Percentiles rank a stretch among this genome's conserved stretches.
Conservation (phyloP, 179 eudicot species). For the Nepenthes alata region DNA sequence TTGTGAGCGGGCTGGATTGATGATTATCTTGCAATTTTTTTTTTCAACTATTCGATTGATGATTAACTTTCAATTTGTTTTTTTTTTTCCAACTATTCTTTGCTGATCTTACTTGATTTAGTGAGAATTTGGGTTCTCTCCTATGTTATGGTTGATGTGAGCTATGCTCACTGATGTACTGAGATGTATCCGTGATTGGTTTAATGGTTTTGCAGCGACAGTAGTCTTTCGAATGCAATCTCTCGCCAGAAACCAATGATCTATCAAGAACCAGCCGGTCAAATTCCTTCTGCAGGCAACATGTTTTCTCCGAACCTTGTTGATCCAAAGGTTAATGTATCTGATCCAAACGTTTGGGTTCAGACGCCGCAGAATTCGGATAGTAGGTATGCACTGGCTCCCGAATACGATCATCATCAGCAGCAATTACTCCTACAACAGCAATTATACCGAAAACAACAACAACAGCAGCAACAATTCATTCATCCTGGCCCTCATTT, state of each 20-base stretch:
- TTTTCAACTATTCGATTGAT: no score
- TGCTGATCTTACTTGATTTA: neutral
- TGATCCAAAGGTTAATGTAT: constrained; percentile 25
- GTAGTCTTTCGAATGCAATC: constrained; percentile 34
- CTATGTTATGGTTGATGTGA: neutral
- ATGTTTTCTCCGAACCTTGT: constrained; percentile 20
- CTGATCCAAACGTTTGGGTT: constrained; percentile 31
- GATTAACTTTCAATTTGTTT: neutral
- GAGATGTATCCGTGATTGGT: constrained; percentile 3
- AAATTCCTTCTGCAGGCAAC: constrained; percentile 32
- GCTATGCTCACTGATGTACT: neutral
- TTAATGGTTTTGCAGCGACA: constrained; percentile 26
- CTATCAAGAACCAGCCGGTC: constrained; percentile 44
- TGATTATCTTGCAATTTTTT: no score
- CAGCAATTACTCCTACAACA: constrained; percentile 23
- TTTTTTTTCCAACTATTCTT: neutral
- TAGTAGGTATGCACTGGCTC: constrained; percentile 33
- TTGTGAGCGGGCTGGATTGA: no score
- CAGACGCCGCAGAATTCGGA: constrained; percentile 57
- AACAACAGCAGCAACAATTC: constrained; percentile 42
- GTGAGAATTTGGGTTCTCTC: neutral
- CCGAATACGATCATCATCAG: constrained; percentile 41
- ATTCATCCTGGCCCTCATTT: constrained; percentile 58
- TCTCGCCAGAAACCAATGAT: constrained; percentile 39
- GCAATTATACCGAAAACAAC: constrained; percentile 13